Conservation (phyloP, 1,284 basidiomycete species). For the Mycena citricolor region DNA sequence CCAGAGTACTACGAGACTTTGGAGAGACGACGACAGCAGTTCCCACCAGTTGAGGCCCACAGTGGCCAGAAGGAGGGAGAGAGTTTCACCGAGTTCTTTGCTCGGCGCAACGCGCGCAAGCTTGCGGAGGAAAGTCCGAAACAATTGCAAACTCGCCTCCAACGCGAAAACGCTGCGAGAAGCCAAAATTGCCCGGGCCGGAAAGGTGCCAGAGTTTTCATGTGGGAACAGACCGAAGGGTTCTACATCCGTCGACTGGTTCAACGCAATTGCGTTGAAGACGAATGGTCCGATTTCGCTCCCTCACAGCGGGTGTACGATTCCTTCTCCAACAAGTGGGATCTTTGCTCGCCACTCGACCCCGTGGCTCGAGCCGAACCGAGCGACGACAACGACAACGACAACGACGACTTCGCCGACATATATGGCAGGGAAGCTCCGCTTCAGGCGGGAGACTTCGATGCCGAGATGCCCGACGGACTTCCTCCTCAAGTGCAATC, state of each 20-base stretch:
- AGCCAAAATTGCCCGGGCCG: slow-evolving; percentile 15
- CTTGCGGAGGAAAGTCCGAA: slow-evolving; percentile 12
- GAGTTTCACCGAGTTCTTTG: slow-evolving; percentile 23
- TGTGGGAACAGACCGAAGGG: slow-evolving; percentile 19
- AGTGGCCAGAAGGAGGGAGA: slow-evolving; percentile 25
- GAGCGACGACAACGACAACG: background rate
- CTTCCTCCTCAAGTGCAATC: too few relatives aligned
- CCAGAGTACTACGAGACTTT: background rate
- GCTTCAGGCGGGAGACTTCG: too few relatives aligned
- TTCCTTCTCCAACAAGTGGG: slow-evolving; percentile 24
- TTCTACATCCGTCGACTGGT: slow-evolving; percentile 13
- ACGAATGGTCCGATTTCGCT: slow-evolving; percentile 14
- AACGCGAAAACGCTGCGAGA: background rate
- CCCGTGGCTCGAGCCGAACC: slow-evolving; percentile 9
- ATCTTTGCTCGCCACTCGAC: slow-evolving; percentile 25
- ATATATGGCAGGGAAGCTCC: too few relatives aligned
- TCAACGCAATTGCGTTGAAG: slow-evolving; percentile 6
- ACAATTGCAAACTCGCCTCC: slow-evolving; percentile 10
- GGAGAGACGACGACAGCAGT: background rate
- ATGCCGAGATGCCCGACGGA: too few relatives aligned
- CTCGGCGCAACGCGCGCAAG: slow-evolving; percentile 15
- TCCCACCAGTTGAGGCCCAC: slow-evolving; percentile 23
- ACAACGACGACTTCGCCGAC: slow-evolving; percentile 3
- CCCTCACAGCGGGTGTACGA: slow-evolving; percentile 24
- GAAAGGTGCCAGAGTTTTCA: slow-evolving; percentile 18